Percentiles rank a stretch among this genome's conserved stretches.
Evolutionary conservation across 305 asterid species (phyloP).

Genomic region (Petunia hybrid): DNA sequence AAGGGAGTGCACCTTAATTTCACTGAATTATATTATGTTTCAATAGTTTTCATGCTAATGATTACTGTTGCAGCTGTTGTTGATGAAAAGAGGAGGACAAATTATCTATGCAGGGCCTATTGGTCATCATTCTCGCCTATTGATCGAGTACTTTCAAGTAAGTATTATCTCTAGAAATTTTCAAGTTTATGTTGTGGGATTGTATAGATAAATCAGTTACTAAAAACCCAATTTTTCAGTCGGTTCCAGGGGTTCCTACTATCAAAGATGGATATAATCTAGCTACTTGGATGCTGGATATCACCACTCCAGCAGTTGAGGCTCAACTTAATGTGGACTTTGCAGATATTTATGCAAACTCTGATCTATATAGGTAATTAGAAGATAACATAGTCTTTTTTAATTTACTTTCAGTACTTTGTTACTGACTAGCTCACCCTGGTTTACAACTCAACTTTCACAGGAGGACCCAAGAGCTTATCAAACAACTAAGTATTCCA

Average conservation of each 20-base stretch:
- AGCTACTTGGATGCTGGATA: conserved; percentile 93
- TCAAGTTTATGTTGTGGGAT: conserved; percentile 41
- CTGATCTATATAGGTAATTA: conserved; percentile 74
- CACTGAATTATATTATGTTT: too few species aligned
- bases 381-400: conserved; percentile 23
- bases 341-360: conserved; percentile 70
- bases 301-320: conserved; percentile 73
- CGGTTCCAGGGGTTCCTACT: conserved; percentile 80
- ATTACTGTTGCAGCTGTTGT: conserved; percentile 54
- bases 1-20: too few species aligned
- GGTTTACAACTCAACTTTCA: neutral
- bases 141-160: conserved; percentile 80
- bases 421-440: too few species aligned
- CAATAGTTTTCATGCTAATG: too few species aligned
- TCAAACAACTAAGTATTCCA: conserved; percentile 76
- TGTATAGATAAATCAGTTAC: neutral
- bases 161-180: conserved; percentile 46
- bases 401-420: neutral
- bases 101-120: conserved; percentile 79
- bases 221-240: conserved; percentile 46
- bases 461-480: conserved; percentile 88
- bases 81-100: conserved; percentile 98
- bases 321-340: conserved; percentile 75
- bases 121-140: conserved; percentile 68
- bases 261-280: conserved; percentile 86